A percentile compares a stretch with the other conserved stretches of the same genome.
phyloP scores from a whole-genome alignment of 2,329 filamentous ascomycete genomes.

The Trichophaea hybrida region DNA sequence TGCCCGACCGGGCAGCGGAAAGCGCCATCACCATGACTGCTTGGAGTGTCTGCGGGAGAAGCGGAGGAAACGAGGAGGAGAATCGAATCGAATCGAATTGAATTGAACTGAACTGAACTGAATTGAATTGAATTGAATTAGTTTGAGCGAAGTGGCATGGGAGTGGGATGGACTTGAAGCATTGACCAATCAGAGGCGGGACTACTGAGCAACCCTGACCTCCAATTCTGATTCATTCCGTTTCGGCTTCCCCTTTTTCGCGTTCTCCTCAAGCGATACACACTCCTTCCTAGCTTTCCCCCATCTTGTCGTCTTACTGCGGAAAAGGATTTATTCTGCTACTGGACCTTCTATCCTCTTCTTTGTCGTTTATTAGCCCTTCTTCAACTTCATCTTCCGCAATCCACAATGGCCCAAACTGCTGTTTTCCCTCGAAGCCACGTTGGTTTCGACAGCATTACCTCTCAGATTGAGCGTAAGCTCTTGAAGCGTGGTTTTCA shows the following conservation, averaged over 20 bases:
- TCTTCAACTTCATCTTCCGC: not conserved
- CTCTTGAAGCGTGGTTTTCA: slow-evolving; percentile 98
- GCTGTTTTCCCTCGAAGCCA: slow-evolving; percentile 78
- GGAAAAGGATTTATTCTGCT: not conserved
- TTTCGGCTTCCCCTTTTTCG: slow-evolving; percentile 5
- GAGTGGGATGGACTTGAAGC: not conserved
- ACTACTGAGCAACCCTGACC: slow-evolving; percentile 1
- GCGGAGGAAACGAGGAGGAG: too few relatives aligned
- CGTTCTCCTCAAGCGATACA: not conserved
- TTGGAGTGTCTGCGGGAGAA: not conserved
- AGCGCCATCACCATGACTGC: slow-evolving; percentile 7
- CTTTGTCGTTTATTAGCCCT: not conserved
- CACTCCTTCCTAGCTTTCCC: not conserved
- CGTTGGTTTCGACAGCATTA: slow-evolving; percentile 99
- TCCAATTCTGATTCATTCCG: not conserved
- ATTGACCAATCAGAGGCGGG: slow-evolving; percentile 1
- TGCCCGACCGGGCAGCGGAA: slow-evolving; percentile 24
- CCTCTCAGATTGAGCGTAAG: slow-evolving; percentile 98
- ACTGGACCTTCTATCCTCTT: too few relatives aligned
- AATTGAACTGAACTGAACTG: too few relatives aligned
- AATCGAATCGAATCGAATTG: too few relatives aligned
- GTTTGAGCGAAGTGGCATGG: not conserved
- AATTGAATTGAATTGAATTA: too few relatives aligned
- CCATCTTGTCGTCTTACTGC: slow-evolving; percentile 13
- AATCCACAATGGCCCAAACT: slow-evolving; percentile 20